Conservation (phyloP, 2,329 filamentous ascomycete species). For the Hawksworthiomyces lignivorus region DNA sequence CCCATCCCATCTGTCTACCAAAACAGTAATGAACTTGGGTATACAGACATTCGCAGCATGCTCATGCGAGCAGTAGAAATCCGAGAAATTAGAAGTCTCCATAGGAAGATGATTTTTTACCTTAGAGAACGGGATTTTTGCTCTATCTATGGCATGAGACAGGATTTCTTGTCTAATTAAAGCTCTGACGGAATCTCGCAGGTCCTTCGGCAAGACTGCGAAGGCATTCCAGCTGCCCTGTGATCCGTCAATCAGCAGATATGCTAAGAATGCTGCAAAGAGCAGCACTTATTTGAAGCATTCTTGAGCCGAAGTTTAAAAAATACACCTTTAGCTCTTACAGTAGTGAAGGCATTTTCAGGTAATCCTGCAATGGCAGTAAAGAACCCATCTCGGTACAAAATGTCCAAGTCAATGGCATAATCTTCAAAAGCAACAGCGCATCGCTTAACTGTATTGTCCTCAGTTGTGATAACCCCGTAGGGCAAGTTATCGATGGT, state of each 20-base stretch:
- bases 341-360: neutral
- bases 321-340: neutral
- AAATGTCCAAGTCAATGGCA: neutral
- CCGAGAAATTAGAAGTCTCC: neutral
- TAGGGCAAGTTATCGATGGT: neutral
- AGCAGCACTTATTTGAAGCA: too few species aligned
- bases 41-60: neutral
- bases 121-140: neutral
- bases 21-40: neutral
- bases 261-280: too few species aligned
- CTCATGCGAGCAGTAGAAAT: neutral
- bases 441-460: neutral
- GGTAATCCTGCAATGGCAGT: neutral
- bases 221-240: neutral
- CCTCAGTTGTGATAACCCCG: neutral
- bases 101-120: conserved; percentile 1
- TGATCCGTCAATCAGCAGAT: too few species aligned
- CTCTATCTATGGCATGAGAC: neutral
- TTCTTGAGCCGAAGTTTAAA: too few species aligned
- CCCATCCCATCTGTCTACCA: too few species aligned
- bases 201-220: neutral
- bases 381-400: neutral
- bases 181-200: neutral
- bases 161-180: neutral
- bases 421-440: neutral